Evolutionary conservation across 306 rosid genomes (phyloP).

Genomic region (Inga laurina): DNA sequence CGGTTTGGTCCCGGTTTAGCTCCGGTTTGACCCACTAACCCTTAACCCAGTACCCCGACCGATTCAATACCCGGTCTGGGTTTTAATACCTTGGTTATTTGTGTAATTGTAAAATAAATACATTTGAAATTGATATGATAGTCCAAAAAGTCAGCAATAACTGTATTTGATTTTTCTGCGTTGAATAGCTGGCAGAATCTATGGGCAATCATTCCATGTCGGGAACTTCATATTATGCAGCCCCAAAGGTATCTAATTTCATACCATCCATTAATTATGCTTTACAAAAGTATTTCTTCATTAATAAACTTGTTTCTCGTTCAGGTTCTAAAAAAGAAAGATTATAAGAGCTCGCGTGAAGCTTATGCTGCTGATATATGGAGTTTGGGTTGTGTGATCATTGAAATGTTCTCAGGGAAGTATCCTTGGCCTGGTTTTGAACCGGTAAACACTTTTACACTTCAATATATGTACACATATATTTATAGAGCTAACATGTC

Average conservation of each 20-base stretch:
- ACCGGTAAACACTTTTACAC: background rate
- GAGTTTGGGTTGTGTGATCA: background rate
- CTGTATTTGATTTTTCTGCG: too few relatives aligned
- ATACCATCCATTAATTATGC: background rate
- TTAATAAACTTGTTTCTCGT: background rate
- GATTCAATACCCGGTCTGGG: too few relatives aligned
- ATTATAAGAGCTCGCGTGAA: background rate
- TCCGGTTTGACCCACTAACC: too few relatives aligned
- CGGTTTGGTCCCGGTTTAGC: too few relatives aligned
- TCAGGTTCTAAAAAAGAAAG: background rate
- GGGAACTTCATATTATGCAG: too few relatives aligned
- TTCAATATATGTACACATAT: background rate
- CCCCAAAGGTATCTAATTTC: background rate
- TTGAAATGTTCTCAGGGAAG: background rate
- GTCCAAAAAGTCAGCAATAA: too few relatives aligned
- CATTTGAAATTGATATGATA: background rate
- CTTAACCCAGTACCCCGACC: too few relatives aligned
- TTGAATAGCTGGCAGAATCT: too few relatives aligned
- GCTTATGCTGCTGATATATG: background rate
- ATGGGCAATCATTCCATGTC: too few relatives aligned
- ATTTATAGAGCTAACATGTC: too few relatives aligned
- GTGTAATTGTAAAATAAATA: background rate
- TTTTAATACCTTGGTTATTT: too few relatives aligned
- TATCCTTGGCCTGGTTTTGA: background rate
- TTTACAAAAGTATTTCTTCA: background rate